A percentile compares a stretch with the other conserved stretches of the same genome.
phyloP scores from a whole-genome alignment of 352 stramenopile genomes.

The Aphanomyces cochlioides region DNA sequence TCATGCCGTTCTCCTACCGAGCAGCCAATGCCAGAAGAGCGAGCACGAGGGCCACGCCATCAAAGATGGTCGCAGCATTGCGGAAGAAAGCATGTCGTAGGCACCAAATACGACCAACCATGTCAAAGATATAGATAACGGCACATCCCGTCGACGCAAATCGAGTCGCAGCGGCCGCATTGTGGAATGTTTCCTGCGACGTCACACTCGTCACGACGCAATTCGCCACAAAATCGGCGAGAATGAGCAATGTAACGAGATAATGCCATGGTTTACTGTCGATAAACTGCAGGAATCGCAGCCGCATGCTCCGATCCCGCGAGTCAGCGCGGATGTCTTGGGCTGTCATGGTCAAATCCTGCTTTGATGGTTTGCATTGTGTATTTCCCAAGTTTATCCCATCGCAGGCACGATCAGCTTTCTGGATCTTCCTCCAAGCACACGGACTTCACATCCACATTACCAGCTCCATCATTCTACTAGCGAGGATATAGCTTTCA shows the following conservation, averaged over 20 bases:
- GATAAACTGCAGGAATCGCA: conserved; percentile 10
- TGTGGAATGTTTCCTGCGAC: conserved; percentile 54
- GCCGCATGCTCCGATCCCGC: background rate
- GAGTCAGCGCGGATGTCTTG: background rate
- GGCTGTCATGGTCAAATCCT: background rate
- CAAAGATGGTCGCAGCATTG: conserved; percentile 78
- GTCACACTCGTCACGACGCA: conserved; percentile 75
- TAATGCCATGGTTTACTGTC: conserved; percentile 18
- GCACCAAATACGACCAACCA: conserved; percentile 66
- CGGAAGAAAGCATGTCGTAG: conserved; percentile 67
- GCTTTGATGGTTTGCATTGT: background rate
- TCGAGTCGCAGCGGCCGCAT: conserved; percentile 63
- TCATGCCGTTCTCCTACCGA: conserved; percentile 48
- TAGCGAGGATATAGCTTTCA: no score
- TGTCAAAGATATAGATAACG: conserved; percentile 78
- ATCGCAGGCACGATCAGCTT: no score
- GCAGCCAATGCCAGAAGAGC: conserved; percentile 57
- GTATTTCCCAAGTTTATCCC: conserved; percentile 8
- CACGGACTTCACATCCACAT: no score
- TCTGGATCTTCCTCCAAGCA: no score
- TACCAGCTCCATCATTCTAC: no score
- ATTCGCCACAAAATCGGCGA: conserved; percentile 83
- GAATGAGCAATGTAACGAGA: conserved; percentile 38
- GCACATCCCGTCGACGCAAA: conserved; percentile 72
- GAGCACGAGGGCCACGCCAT: conserved; percentile 59